phyloP scores from a whole-genome alignment of 2,329 filamentous ascomycete genomes.

The Emmonsia crescens region DNA sequence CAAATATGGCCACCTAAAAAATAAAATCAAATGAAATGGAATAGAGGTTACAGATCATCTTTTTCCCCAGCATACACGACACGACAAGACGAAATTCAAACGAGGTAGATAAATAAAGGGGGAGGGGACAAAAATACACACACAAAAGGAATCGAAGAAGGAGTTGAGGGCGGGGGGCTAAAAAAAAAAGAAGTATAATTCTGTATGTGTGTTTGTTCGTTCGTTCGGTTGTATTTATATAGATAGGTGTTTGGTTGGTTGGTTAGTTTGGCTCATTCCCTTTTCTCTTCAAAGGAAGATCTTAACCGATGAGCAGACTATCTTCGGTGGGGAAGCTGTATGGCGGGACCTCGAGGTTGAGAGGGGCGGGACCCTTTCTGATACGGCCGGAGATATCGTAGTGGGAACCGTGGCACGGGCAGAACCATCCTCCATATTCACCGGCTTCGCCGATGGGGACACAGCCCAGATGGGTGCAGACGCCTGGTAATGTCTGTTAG shows the following conservation, averaged over 20 bases:
- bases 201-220: background rate
- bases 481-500: slow-evolving; percentile 45
- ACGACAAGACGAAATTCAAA: background rate
- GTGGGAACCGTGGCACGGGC: slow-evolving; percentile 98
- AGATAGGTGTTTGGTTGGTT: background rate
- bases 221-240: background rate
- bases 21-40: background rate
- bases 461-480: slow-evolving; percentile 98
- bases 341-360: slow-evolving; percentile 89
- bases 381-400: slow-evolving; percentile 99
- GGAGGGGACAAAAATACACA: background rate
- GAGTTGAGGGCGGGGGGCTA: background rate
- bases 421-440: slow-evolving; percentile 99
- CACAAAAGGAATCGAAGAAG: background rate
- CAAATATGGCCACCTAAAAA: background rate
- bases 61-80: slow-evolving; percentile 1
- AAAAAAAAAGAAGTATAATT: background rate
- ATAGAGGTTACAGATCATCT: background rate
- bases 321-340: slow-evolving; percentile 91
- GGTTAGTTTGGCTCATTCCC: background rate
- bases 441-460: slow-evolving; percentile 98
- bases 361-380: slow-evolving; percentile 90
- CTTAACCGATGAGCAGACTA: slow-evolving; percentile 86
- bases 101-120: background rate
- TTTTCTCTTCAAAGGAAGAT: background rate